phyloP scores from a whole-genome alignment of 345 rosid species.

The Litchi chinensis region DNA sequence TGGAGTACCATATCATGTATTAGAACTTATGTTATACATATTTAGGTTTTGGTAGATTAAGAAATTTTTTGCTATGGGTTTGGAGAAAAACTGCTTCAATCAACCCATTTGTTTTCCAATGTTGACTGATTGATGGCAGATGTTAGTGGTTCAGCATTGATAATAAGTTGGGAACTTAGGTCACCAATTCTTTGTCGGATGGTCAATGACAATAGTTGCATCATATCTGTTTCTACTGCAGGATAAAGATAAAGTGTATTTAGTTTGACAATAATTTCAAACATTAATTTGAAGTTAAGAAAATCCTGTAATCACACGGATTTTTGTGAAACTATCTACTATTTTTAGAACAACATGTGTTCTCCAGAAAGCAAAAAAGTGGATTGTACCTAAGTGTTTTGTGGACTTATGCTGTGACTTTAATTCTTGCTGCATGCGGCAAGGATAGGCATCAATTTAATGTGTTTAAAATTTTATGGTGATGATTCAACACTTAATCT shows the following conservation, averaged over 20 bases:
- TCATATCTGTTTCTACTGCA: neutral
- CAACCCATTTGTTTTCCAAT: neutral
- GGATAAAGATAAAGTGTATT: neutral
- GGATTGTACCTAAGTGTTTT: neutral
- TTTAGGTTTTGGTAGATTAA: neutral
- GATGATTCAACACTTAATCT: neutral
- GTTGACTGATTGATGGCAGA: neutral
- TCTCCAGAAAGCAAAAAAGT: neutral
- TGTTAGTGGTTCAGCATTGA: neutral
- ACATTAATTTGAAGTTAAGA: conserved; percentile 2
- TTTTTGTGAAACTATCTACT: neutral
- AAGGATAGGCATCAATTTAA: neutral
- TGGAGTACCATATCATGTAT: neutral
- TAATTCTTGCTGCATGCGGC: neutral
- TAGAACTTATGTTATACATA: neutral
- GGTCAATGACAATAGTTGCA: neutral
- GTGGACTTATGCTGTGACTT: neutral
- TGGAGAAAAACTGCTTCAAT: neutral
- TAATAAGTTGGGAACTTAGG: neutral
- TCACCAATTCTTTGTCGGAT: neutral
- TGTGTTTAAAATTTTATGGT: neutral
- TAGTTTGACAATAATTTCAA: conserved; percentile 1
- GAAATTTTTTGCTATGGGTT: neutral
- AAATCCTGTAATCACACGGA: neutral
- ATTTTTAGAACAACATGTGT: neutral